Base-by-base conservation (phyloP, 805 yeast genomes). In the Candida saitoana region DNA sequence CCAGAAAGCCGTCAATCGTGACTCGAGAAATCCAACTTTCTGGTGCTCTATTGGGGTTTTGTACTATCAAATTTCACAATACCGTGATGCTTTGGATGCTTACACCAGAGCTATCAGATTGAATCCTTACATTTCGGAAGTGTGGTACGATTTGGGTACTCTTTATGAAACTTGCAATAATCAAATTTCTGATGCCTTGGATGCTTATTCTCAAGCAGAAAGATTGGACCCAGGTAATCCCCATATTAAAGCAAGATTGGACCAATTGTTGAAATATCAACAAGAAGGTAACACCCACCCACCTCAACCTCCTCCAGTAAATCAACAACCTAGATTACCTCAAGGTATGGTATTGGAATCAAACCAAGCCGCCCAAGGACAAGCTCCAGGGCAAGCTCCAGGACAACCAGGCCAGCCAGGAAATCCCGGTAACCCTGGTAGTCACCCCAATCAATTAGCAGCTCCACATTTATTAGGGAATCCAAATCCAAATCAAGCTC, bases 141-240 rank as follows among this genome's bases (percentile, higher is more conserved):
- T 93, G 18, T 93, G 99, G 99, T 93, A 93, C 65, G 99, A 93
- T 65, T 76, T 93, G 58, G 99, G 99, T 45, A 93, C 98, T 4
- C 70, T 93, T 33, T 93, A 93, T 63, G 99, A 93, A 66, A 88
- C 97, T 27, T 93, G 99, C 69, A 93, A 90, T 66, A 90, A 91
- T 67, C 99, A 93, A 67, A 77, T 89, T 45, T 77, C 83, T 46
- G 99, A 93, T 62, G 99, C 99, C 1, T 70, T 93, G 49, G 98
- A 93, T 65, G 99, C 99, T 2, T 93, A 93, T 60, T 87, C 87
- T 56, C 93, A 95, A 49, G 99, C 99, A 3, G 96, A 95, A 27
- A 80, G 95, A 40, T 78, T 93, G 51, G 98, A 93, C 59, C 97
- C 98, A 33, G 85, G 80, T 49, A 91, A 93, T 60, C 87, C 93